Evolutionary conservation across 768 basidiomycete genomes (phyloP), one percentile per base, ranked within the genome.

Genomic region (Lentinula boryana): DNA sequence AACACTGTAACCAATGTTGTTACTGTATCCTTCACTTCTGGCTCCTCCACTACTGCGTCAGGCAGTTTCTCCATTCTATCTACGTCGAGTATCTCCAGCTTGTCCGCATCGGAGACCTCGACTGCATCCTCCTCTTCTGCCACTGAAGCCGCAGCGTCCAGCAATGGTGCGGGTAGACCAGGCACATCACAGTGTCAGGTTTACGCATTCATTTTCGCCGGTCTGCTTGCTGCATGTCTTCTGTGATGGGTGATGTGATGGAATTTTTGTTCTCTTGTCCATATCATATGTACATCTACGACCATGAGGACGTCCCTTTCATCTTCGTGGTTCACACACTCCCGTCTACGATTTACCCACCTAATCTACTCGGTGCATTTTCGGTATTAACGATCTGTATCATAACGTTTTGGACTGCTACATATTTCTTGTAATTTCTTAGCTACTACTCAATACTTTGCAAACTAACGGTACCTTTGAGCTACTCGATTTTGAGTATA

Each of bases 91-190:
- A 1, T 43, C 16, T 31, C 36, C 18, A 27, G 10, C 16, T 40
- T 40, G 18, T 21, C 15, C 8, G 32, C 21, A 23, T 41, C 55
- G 13, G 53, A 16, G 27, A 10, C 46, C 3, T 58, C 57, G 18
- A 31, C 49, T 32, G 16, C 58, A 21, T 38, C 83, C 82, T 41
- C 50, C 21, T 23, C 58, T 2, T 32, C 49, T 8, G 18, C 49
- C 18, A 33, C 56, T n/a, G 23, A 36, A 7, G n/a, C 48, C 32
- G 54, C 60, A 36, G 52, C 60, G 15, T 55, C 52, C 1, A 61
- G 23, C 38, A 51, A 48, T 13, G 40, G 18, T 43, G 27, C 31
- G 13, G 66, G 18, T 32, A 48, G 46, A 43, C 12, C 27, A 32
- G 32, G 44, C 10, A 13, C 31, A 33, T 44, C 5, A n/a, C 55